Percentiles rank a stretch among this genome's conserved stretches.
These are phyloP conservation scores for Blastosporella zonata DNA, from an alignment of 1,284 basidiomycete species.

Conservation along the genomic window DNA sequence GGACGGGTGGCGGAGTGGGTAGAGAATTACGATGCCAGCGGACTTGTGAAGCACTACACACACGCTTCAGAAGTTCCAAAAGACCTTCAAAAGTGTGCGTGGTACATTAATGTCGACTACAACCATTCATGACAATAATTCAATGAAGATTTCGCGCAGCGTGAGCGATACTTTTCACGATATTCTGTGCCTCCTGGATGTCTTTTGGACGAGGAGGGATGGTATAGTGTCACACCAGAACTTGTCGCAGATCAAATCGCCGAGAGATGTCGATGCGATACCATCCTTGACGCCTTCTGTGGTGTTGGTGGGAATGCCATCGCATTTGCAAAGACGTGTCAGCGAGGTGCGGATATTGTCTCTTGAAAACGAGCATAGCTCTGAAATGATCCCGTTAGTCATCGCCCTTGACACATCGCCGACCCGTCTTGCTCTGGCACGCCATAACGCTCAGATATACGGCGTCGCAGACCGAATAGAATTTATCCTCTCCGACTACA, in stretches of 20 bases:
- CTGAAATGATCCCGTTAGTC: conserved; percentile 33
- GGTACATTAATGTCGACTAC: not conserved
- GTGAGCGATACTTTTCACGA: conserved; percentile 76
- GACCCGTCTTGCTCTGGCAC: conserved; percentile 79
- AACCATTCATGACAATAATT: not conserved
- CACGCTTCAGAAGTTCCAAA: conserved; percentile 65
- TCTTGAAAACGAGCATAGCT: not conserved
- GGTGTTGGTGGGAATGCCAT: conserved; percentile 98
- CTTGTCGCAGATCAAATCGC: conserved; percentile 90
- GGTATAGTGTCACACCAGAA: conserved; percentile 98
- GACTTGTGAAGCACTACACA: conserved; percentile 69
- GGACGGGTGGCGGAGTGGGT: conserved; percentile 23
- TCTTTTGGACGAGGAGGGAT: conserved; percentile 84
- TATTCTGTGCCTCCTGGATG: conserved; percentile 72
- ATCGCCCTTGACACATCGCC: conserved; percentile 92
- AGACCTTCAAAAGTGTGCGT: conserved; percentile 80
- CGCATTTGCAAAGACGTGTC: conserved; percentile 93
- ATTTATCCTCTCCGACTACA: conserved; percentile 87
- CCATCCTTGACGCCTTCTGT: conserved; percentile 91
- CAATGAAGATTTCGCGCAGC: conserved; percentile 76
- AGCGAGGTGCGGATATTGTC: conserved; percentile 59
- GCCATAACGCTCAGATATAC: conserved; percentile 90
- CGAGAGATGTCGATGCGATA: conserved; percentile 82
- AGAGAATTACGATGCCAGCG: conserved; percentile 61
- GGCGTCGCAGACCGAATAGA: conserved; percentile 94